A percentile compares a stretch with the other conserved stretches of the same genome.
Conservation (phyloP, 768 basidiomycete genomes). For the Postia placenta region DNA sequence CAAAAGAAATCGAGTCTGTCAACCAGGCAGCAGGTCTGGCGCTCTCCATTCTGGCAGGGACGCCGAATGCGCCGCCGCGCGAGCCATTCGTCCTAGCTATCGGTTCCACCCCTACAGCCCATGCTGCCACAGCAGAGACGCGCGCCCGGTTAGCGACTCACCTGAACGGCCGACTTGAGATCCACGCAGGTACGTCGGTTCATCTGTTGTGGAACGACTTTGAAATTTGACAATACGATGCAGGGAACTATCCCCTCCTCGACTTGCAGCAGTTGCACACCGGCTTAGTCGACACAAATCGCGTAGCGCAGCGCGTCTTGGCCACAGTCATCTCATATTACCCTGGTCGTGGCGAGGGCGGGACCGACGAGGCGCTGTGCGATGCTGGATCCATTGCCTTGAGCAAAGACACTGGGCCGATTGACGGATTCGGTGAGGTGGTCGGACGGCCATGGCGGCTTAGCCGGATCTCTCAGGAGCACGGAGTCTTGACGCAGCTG, state of each 20-base stretch:
- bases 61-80: slow-evolving; percentile 25
- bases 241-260: slow-evolving; percentile 76
- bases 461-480: slow-evolving; percentile 69
- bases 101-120: slow-evolving; percentile 85
- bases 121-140: slow-evolving; percentile 57
- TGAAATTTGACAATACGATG: background rate
- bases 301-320: slow-evolving; percentile 63
- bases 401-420: slow-evolving; percentile 80
- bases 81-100: slow-evolving; percentile 68
- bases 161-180: slow-evolving; percentile 47
- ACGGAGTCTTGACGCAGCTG: slow-evolving; percentile 57
- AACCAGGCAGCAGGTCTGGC: slow-evolving; percentile 58
- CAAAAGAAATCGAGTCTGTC: slow-evolving; percentile 64
- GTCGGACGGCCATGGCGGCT: slow-evolving; percentile 60
- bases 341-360: slow-evolving; percentile 54
- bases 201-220: background rate
- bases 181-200: slow-evolving; percentile 58
- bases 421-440: slow-evolving; percentile 66
- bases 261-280: slow-evolving; percentile 85
- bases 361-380: slow-evolving; percentile 68
- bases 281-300: slow-evolving; percentile 45
- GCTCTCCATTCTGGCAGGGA: slow-evolving; percentile 37
- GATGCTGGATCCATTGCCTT: slow-evolving; percentile 85
- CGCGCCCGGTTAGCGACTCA: slow-evolving; percentile 36
- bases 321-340: slow-evolving; percentile 79